Evolutionary conservation across 1,139 yeast genomes (phyloP), one percentile per base, ranked within the genome.

Genomic region (Sugiyamaella novakii): DNA sequence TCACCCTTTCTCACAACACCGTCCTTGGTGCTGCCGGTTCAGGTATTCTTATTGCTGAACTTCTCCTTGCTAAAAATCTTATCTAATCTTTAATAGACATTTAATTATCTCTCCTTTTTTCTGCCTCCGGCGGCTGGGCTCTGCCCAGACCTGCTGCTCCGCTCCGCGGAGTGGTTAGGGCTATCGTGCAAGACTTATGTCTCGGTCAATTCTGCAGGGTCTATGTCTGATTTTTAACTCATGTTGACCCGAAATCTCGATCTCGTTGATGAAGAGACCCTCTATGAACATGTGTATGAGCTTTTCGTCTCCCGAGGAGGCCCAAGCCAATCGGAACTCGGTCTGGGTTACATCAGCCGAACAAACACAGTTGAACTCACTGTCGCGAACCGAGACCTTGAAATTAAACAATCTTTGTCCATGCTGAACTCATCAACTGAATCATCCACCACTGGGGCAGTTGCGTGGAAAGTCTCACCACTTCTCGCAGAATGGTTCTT

Each of bases 21-120:
- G 80, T 92, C 61, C 87, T 92, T 59, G 99, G 99, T 64, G 99
- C 98, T 62, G 99, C 99, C 25, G 99, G 99, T 65, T 87, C 98
- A n/a, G 98, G 98, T 69, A 78, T 92, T 54, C 81, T 92, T 69
- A 92, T 94, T 69, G 98, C 96, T 44, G 99, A 92, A 73, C 77
- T 88, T 53, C 78, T 92, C 62, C 72, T 79, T 55, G 92, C 92
- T 49, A 88, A 85, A 74, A 77, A 80, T 52, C 73, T 88, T 62
- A 79, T 91, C 59, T 89, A 77, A 66, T 17, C 14, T 10, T 5
- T 5, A 17, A 25, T 24, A 25, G 33, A 38, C 21, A 38, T 25
- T 11, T 14, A 6, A 25, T 25, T 36, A 12, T 24, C 29, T 12
- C 17, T 24, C 12, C 12, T 29, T 5, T n/a, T 14, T 29, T 5